Base-by-base conservation (phyloP, 2,329 filamentous ascomycete genomes). In the Botrytis byssoidea region DNA sequence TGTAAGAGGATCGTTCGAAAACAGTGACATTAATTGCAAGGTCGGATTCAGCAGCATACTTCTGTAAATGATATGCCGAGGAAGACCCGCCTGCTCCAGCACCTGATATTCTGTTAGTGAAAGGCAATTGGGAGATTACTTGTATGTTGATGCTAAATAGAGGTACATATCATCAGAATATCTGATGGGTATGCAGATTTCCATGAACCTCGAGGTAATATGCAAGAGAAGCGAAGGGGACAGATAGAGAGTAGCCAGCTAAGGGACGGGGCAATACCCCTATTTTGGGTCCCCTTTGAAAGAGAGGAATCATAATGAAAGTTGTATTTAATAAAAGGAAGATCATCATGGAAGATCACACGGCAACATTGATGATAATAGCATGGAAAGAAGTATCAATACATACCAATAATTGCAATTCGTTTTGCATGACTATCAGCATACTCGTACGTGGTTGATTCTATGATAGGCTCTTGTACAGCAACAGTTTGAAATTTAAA, bases 31-130 rank as follows among this genome's bases (percentile, higher is more conserved):
- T 92, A 74, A 95, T 81, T 2, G 86, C 84, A 29, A 92, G 82
- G 29, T 84, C 84, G 37, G 84, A 85, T 74, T 88, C 83, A 6
- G 88, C 83, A 35, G 93, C 92, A 81, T 91, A 95, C 79, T 91
- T 89, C 57, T 87, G 87, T 65, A 99, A 85, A 79, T 95, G 90
- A 82, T 96, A 97, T 0, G 96, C 95, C 4, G 94, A 86, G 2
- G 95, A 97, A 7, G 96, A 90, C 44, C 96, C 96, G 44, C 90
- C 95, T 61, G 96, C 91, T 65, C 96, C 96, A 77, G 95, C 95
- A 75, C 96, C 95, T 97, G 76, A 59, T 55, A 66, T 35, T 35
- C 18, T 65, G 61, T 72, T 59, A 72, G 70, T 57, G 61, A 66
- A 37, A 55, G 35, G 5, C 5, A 29, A n/a, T 8, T n/a, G 29